Conservation (phyloP, 805 yeast species). For the Candida adriatica region DNA sequence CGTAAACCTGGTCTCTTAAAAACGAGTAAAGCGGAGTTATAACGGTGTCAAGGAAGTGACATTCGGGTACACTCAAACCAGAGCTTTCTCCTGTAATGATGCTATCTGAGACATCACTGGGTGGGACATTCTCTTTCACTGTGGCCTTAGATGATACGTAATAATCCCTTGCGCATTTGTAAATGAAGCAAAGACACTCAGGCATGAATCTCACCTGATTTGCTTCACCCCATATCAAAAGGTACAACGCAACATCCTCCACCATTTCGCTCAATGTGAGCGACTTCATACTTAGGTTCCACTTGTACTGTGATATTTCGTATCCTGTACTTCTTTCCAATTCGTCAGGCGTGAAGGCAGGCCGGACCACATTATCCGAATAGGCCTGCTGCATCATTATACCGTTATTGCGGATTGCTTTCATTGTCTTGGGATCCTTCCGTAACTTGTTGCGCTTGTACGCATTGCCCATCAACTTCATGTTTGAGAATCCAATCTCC, state of each 20-base stretch:
- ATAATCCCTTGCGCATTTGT: conserved; percentile 70
- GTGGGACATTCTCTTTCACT: background rate
- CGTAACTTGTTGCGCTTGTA: conserved; percentile 30
- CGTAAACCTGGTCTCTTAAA: conserved; percentile 50
- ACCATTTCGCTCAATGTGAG: conserved; percentile 44
- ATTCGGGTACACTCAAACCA: conserved; percentile 33
- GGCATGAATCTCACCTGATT: conserved; percentile 82
- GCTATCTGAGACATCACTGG: background rate
- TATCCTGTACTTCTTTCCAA: conserved; percentile 35
- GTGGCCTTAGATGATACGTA: conserved; percentile 19
- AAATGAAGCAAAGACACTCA: conserved; percentile 78
- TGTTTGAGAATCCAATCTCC: conserved; percentile 49
- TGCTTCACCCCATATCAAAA: conserved; percentile 88
- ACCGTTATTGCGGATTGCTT: conserved; percentile 31
- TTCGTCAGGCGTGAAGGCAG: conserved; percentile 40
- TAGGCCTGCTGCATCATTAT: conserved; percentile 31
- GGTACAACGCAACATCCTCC: conserved; percentile 60
- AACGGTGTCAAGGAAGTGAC: conserved; percentile 50
- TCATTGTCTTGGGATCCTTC: conserved; percentile 10
- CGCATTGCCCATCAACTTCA: conserved; percentile 45
- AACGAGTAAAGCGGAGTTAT: conserved; percentile 67
- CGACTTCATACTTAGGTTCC: conserved; percentile 44
- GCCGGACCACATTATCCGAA: conserved; percentile 38
- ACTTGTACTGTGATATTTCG: conserved; percentile 68
- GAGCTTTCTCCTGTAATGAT: conserved; percentile 15